Conservation (phyloP, 306 rosid species). For the Inga oerstediana region DNA sequence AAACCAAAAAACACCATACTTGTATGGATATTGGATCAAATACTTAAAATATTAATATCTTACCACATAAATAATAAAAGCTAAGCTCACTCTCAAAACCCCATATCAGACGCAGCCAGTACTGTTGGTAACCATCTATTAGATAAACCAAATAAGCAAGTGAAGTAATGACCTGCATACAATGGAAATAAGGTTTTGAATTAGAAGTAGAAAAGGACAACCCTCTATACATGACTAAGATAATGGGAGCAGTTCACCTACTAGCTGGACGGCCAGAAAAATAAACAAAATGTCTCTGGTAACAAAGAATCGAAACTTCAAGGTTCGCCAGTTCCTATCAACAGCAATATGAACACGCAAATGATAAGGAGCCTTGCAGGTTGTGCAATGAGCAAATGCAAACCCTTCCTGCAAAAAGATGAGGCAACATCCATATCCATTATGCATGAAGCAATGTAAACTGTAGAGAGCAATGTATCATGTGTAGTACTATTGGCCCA, state of each 20-base stretch:
- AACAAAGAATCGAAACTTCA: conserved; percentile 93
- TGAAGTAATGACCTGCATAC: conserved; percentile 66
- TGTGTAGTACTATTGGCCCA: neutral
- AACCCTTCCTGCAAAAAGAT: conserved; percentile 89
- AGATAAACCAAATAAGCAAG: conserved; percentile 82
- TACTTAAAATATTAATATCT: conserved; percentile 53
- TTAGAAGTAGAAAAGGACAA: neutral
- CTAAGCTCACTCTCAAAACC: conserved; percentile 78
- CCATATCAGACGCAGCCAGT: conserved; percentile 92
- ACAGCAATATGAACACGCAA: conserved; percentile 92
- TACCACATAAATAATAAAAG: conserved; percentile 94
- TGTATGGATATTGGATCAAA: conserved; percentile 40
- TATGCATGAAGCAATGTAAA: conserved; percentile 21
- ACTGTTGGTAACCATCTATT: conserved; percentile 78
- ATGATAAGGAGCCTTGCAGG: conserved; percentile 97
- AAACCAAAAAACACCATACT: conserved; percentile 27
- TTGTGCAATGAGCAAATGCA: conserved; percentile 99
- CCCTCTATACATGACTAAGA: conserved; percentile 1
- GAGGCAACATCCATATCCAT: conserved; percentile 34
- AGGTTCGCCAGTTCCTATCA: conserved; percentile 96
- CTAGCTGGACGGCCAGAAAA: conserved; percentile 88
- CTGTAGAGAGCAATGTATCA: neutral
- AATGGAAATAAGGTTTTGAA: conserved; percentile 23
- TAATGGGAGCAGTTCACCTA: conserved; percentile 48
- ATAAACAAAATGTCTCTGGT: conserved; percentile 93